A percentile compares a stretch with the other conserved stretches of the same genome.
These are phyloP conservation scores for Collybiopsis confluens DNA, from an alignment of 768 basidiomycete species.

Conservation along the genomic window DNA sequence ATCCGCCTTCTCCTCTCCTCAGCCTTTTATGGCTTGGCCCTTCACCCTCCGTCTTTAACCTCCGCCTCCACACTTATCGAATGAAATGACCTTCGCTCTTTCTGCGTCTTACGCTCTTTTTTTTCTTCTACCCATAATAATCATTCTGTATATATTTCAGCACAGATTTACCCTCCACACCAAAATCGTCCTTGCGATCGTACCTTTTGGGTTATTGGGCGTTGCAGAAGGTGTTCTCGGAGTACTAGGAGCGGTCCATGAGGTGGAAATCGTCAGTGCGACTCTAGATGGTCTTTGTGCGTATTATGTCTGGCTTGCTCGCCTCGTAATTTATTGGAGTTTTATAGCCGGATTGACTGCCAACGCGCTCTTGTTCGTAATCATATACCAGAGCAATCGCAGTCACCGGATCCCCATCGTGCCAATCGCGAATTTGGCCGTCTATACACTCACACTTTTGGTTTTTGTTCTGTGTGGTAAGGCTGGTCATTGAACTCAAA, in stretches of 20 bases:
- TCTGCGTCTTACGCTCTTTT: background rate
- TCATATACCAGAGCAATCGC: background rate
- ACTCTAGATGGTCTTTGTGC: background rate
- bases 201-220: background rate
- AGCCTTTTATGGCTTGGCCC: background rate
- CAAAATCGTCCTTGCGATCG: background rate
- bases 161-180: background rate
- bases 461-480: background rate
- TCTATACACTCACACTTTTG: background rate
- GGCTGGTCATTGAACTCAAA: no score
- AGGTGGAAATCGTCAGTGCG: background rate
- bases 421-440: background rate
- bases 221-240: background rate
- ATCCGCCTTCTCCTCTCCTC: background rate
- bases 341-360: background rate
- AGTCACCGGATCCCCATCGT: background rate
- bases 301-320: background rate
- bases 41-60: background rate
- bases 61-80: background rate
- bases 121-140: background rate
- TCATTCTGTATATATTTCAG: background rate
- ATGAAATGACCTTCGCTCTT: background rate
- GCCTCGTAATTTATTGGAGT: background rate
- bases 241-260: background rate
- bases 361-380: background rate